A percentile compares a stretch with the other conserved stretches of the same genome.
Conservation (phyloP, 2,329 filamentous ascomycete species). For the Botrytis hyacinthi region DNA sequence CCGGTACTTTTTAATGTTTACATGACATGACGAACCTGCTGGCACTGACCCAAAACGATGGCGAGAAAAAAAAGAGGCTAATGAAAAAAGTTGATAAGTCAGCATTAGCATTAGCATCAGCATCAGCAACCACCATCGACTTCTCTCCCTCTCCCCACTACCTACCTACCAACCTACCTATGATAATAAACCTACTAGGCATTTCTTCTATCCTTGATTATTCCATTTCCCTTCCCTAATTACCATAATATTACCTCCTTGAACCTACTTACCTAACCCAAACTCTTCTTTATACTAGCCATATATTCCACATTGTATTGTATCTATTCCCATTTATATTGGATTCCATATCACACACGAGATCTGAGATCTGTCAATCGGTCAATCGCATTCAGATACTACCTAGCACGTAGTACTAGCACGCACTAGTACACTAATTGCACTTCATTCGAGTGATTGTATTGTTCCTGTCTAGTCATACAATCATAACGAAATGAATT, state of each 20-base stretch:
- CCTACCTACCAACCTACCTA: no score
- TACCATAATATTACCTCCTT: background rate
- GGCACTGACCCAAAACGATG: background rate
- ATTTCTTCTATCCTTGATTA: background rate
- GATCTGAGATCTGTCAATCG: background rate
- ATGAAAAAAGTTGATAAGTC: background rate
- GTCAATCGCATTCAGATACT: background rate
- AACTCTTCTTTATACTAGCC: background rate
- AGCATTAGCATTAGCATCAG: background rate
- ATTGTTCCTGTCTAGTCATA: background rate
- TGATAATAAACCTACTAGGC: background rate
- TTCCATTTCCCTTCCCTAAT: background rate
- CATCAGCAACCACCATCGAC: background rate
- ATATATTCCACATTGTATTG: background rate
- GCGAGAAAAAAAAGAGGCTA: background rate
- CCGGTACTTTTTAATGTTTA: background rate
- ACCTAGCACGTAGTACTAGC: background rate
- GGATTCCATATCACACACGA: background rate
- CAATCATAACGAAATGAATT: background rate
- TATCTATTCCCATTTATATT: background rate
- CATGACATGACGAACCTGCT: background rate
- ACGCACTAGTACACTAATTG: background rate
- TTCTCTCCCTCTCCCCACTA: background rate
- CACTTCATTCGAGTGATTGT: background rate
- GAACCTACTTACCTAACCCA: background rate